phyloP scores from a whole-genome alignment of 192 early-diverging fungal genomes.

The Allomyces macrogynus region DNA sequence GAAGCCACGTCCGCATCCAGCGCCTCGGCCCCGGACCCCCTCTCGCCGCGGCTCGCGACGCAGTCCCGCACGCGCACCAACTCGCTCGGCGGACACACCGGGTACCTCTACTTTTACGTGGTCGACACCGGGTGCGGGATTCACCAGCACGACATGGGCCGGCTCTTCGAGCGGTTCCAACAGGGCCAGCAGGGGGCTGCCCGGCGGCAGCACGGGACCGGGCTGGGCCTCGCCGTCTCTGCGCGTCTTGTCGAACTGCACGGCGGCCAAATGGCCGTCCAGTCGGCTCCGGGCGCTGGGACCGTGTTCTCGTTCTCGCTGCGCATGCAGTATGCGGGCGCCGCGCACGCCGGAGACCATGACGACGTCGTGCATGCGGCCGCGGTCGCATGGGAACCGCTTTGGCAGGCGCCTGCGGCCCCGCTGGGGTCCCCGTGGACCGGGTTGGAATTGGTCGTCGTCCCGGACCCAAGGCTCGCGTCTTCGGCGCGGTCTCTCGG shows the following conservation, averaged over 20 bases:
- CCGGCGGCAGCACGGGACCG: constrained; percentile 30
- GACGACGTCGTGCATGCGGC: too few relatives aligned
- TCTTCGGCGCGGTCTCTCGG: too few relatives aligned
- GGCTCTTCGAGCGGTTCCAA: constrained; percentile 65
- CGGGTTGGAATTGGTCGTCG: too few relatives aligned
- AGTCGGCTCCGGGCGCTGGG: constrained; percentile 44
- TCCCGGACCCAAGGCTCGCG: too few relatives aligned
- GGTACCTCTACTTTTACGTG: constrained; percentile 30
- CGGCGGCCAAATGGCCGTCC: constrained; percentile 60
- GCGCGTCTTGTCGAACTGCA: constrained; percentile 52
- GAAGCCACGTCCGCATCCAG: too few relatives aligned
- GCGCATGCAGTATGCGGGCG: not conserved
- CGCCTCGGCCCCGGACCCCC: not conserved
- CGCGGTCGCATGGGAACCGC: too few relatives aligned
- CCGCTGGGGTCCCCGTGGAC: too few relatives aligned
- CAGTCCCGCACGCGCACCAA: too few relatives aligned
- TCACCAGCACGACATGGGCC: constrained; percentile 43
- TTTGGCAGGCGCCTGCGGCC: too few relatives aligned
- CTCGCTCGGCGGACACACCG: not conserved
- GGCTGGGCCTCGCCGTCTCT: constrained; percentile 65
- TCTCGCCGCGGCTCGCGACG: not conserved
- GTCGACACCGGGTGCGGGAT: constrained; percentile 72
- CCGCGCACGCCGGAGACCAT: too few relatives aligned
- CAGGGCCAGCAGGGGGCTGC: constrained; percentile 47
- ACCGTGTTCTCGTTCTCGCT: constrained; percentile 60